Percentiles rank a stretch among this genome's conserved stretches.
These are phyloP conservation scores for Elasticomyces elasticus DNA, from an alignment of 495 filamentous ascomycete species.

Conservation along the genomic window DNA sequence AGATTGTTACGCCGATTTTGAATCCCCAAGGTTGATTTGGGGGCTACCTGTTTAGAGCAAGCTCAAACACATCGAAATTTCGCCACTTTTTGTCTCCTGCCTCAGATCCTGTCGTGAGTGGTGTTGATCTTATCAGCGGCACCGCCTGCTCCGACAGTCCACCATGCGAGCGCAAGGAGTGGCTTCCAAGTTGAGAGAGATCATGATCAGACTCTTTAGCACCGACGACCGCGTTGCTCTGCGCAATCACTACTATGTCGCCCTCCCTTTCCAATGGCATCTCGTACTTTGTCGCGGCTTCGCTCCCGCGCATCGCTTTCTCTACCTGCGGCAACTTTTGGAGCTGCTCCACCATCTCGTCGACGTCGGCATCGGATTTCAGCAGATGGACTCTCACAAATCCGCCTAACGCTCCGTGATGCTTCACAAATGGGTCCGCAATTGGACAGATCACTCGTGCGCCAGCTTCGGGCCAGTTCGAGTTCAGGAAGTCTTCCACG, in stretches of 20 bases:
- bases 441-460: slow-evolving; percentile 35
- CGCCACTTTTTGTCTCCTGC: slow-evolving; percentile 20
- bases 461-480: slow-evolving; percentile 22
- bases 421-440: slow-evolving; percentile 32
- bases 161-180: slow-evolving; percentile 31
- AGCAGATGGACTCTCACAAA: slow-evolving; percentile 34
- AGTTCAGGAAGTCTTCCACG: slow-evolving; percentile 28
- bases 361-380: slow-evolving; percentile 10
- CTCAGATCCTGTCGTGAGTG: background rate
- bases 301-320: slow-evolving; percentile 23
- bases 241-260: slow-evolving; percentile 31
- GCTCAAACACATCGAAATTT: slow-evolving; percentile 33
- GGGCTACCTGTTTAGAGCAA: slow-evolving; percentile 27
- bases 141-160: slow-evolving; percentile 30
- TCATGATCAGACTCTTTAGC: slow-evolving; percentile 28
- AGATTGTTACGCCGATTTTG: background rate
- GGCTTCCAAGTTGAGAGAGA: slow-evolving; percentile 25
- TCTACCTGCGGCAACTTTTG: slow-evolving; percentile 27
- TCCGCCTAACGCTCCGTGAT: slow-evolving; percentile 32
- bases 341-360: slow-evolving; percentile 12
- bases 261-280: slow-evolving; percentile 33
- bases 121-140: slow-evolving; percentile 28
- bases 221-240: slow-evolving; percentile 28
- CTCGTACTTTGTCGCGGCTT: slow-evolving; percentile 27
- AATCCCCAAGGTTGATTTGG: background rate